Conservation (phyloP, 345 rosid species). For the Syzygium oleosum region DNA sequence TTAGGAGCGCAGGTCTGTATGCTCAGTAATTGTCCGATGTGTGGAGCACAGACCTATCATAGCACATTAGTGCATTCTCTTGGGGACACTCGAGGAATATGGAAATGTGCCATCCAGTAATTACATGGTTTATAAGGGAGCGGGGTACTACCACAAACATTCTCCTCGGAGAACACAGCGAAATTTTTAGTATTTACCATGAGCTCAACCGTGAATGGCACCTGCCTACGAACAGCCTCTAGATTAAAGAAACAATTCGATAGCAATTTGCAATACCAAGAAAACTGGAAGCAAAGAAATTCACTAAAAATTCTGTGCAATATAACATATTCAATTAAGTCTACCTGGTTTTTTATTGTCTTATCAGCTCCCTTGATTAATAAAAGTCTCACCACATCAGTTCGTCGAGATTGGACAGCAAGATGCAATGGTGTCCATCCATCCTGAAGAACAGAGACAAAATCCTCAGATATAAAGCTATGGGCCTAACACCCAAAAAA, state of each 20-base stretch:
- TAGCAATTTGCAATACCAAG: background rate
- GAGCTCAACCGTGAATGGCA: background rate
- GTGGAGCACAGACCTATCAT: background rate
- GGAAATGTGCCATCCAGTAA: background rate
- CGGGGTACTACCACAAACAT: background rate
- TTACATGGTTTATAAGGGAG: background rate
- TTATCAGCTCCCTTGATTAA: constrained; percentile 72
- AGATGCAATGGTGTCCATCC: constrained; percentile 98
- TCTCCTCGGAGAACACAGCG: background rate
- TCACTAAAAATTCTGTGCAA: background rate
- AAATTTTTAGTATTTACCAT: background rate
- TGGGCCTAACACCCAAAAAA: background rate
- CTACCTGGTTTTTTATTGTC: constrained; percentile 50
- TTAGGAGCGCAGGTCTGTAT: background rate
- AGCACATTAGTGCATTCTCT: background rate
- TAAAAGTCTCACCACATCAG: constrained; percentile 71
- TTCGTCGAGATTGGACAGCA: constrained; percentile 79
- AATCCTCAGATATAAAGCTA: background rate
- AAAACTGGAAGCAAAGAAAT: background rate
- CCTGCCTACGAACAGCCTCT: background rate
- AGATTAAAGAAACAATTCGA: background rate
- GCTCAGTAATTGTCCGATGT: background rate
- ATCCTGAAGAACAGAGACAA: constrained; percentile 38
- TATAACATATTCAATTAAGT: background rate
- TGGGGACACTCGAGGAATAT: background rate